phyloP scores from a whole-genome alignment of 495 filamentous ascomycete genomes.

The Aspergillus bertholletiae region DNA sequence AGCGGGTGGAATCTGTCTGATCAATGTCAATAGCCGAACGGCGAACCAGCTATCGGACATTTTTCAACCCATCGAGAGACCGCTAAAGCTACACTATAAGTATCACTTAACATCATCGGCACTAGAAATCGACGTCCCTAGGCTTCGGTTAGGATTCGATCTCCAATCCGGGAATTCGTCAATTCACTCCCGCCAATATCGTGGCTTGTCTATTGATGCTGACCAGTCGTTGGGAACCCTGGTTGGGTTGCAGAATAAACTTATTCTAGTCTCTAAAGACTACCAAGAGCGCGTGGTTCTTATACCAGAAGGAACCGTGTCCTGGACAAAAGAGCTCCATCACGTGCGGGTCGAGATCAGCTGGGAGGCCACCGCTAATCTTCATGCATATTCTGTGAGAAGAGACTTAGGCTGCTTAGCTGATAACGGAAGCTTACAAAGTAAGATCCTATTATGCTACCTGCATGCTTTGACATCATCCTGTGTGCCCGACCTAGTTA shows the following conservation, averaged over 20 bases:
- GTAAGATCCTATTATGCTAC: constrained; percentile 51
- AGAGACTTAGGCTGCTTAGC: constrained; percentile 41
- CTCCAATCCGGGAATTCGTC: background rate
- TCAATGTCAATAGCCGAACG: background rate
- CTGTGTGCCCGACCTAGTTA: constrained; percentile 56
- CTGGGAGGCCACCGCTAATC: constrained; percentile 11
- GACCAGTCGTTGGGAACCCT: background rate
- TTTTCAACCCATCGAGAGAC: background rate
- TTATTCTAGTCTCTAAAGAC: background rate
- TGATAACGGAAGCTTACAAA: constrained; percentile 50
- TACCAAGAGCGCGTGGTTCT: background rate
- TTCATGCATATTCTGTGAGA: constrained; percentile 49
- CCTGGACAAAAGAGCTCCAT: background rate
- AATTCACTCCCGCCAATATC: background rate
- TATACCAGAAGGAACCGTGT: background rate
- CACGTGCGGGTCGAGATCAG: constrained; percentile 36
- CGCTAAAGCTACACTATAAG: no score
- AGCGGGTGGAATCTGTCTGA: no score
- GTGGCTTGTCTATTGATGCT: background rate
- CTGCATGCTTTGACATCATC: constrained; percentile 62
- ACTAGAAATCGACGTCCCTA: background rate
- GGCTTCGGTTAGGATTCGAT: background rate
- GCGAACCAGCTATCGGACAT: background rate
- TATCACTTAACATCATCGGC: no score
- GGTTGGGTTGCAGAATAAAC: background rate